Conservation (phyloP, 2,329 filamentous ascomycete species). For the Neofusicoccum ribis region DNA sequence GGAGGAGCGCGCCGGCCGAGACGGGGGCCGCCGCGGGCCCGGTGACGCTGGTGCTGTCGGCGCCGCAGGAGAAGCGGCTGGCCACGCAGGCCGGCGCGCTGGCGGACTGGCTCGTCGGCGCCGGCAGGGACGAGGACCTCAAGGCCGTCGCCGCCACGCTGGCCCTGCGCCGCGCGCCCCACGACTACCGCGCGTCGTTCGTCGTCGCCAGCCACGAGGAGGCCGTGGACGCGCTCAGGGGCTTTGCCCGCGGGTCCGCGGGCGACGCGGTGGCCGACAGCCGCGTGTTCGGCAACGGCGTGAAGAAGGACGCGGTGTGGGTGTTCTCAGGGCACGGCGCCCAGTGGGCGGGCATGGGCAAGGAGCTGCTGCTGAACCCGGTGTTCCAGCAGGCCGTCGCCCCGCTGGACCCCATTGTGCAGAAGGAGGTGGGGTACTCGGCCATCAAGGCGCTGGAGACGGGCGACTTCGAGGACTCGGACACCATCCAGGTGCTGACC, state of each 20-base stretch:
- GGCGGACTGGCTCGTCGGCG: slow-evolving; percentile 27
- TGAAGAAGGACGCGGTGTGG: slow-evolving; percentile 33
- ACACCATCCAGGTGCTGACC: slow-evolving; percentile 36
- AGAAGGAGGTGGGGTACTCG: slow-evolving; percentile 26
- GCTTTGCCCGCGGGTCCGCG: slow-evolving; percentile 22
- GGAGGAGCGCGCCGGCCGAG: background rate
- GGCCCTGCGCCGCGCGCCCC: slow-evolving; percentile 34
- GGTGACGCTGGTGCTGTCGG: slow-evolving; percentile 29
- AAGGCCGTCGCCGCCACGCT: slow-evolving; percentile 30
- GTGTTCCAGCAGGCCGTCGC: slow-evolving; percentile 30
- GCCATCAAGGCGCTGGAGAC: slow-evolving; percentile 22
- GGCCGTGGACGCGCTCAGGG: slow-evolving; percentile 25
- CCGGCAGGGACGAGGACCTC: slow-evolving; percentile 23
- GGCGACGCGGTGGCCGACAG: slow-evolving; percentile 13
- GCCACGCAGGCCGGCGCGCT: slow-evolving; percentile 25
- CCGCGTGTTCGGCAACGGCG: slow-evolving; percentile 21
- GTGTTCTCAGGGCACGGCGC: slow-evolving; percentile 49
- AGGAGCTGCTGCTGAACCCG: slow-evolving; percentile 33
- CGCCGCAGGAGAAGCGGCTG: slow-evolving; percentile 36
- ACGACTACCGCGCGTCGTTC: slow-evolving; percentile 33
- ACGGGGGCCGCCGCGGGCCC: background rate
- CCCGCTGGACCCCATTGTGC: slow-evolving; percentile 28
- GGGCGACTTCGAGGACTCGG: slow-evolving; percentile 29
- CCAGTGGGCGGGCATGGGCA: slow-evolving; percentile 44
- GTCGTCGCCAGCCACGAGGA: slow-evolving; percentile 27